These are phyloP conservation scores for Spathaspora sp. DNA, from an alignment of 1,139 yeast genomes.

Conservation along the genomic window DNA sequence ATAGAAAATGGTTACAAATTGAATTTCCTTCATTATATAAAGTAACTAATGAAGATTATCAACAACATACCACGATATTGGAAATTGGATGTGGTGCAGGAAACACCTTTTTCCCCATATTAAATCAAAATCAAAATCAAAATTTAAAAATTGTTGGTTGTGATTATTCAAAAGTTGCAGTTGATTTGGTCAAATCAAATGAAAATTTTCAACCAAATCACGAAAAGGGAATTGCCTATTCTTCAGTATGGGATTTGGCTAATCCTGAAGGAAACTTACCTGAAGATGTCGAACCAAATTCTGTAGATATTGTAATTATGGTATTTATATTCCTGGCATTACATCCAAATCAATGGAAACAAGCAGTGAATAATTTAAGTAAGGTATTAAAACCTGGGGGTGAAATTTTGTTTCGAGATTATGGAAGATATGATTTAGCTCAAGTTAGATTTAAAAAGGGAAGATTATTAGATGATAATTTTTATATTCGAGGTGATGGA, in stretches of 20 bases:
- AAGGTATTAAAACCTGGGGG: slow-evolving; percentile 92
- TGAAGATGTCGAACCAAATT: slow-evolving; percentile 74
- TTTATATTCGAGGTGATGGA: slow-evolving; percentile 96
- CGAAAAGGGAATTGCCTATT: slow-evolving; percentile 62
- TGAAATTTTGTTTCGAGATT: slow-evolving; percentile 83
- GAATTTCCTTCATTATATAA: slow-evolving; percentile 87
- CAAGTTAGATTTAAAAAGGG: slow-evolving; percentile 92
- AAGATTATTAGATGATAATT: slow-evolving; percentile 84
- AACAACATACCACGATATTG: slow-evolving; percentile 70
- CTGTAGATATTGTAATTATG: slow-evolving; percentile 90
- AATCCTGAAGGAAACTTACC: slow-evolving; percentile 75
- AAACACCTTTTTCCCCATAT: slow-evolving; percentile 88
- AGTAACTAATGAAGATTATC: slow-evolving; percentile 63
- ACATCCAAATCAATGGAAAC: slow-evolving; percentile 87
- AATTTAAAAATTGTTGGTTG: slow-evolving; percentile 76
- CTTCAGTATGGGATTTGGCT: slow-evolving; percentile 95
- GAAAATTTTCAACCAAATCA: slow-evolving; percentile 51
- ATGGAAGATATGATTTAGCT: slow-evolving; percentile 94
- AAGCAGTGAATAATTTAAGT: slow-evolving; percentile 68
- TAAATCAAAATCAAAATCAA: slow-evolving; percentile 80
- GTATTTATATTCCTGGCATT: slow-evolving; percentile 92
- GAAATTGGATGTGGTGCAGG: slow-evolving; percentile 99
- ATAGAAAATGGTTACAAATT: slow-evolving; percentile 91
- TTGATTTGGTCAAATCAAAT: slow-evolving; percentile 71
- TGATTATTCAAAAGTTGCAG: slow-evolving; percentile 89